A percentile compares a stretch with the other conserved stretches of the same genome.
These are phyloP conservation scores for Ceratocystis huliohia DNA, from an alignment of 2,329 filamentous ascomycete genomes.

Conservation along the genomic window DNA sequence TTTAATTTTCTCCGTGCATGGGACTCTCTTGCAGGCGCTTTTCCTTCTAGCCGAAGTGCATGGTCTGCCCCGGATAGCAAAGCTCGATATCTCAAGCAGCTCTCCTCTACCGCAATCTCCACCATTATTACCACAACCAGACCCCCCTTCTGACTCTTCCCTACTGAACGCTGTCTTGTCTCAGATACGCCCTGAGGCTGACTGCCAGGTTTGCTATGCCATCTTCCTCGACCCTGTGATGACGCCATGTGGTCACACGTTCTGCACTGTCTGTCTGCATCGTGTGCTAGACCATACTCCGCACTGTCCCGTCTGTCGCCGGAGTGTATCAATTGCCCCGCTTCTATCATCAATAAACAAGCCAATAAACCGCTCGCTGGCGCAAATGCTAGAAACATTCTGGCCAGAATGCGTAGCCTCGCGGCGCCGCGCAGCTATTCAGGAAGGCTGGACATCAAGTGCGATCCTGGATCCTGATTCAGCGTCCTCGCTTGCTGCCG, in stretches of 20 bases:
- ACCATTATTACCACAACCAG: too few species aligned
- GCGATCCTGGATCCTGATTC: conserved; percentile 29
- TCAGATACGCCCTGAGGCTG: conserved; percentile 54
- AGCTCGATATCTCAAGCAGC: conserved; percentile 5
- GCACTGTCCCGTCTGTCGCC: conserved; percentile 70
- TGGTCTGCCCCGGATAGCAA: background rate
- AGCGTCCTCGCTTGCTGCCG: conserved; percentile 35
- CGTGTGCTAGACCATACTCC: conserved; percentile 64
- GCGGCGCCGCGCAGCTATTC: conserved; percentile 41
- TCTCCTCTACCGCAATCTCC: background rate
- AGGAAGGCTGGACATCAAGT: conserved; percentile 41
- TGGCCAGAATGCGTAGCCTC: conserved; percentile 53
- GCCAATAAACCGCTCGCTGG: conserved; percentile 50
- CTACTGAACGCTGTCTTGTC: conserved; percentile 46
- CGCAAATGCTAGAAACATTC: conserved; percentile 51
- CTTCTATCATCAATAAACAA: conserved; percentile 31
- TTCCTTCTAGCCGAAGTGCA: conserved; percentile 10
- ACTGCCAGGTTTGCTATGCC: conserved; percentile 80
- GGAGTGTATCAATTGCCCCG: conserved; percentile 42
- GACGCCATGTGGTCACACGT: conserved; percentile 77
- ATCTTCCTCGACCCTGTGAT: conserved; percentile 72
- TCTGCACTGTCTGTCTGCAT: conserved; percentile 68
- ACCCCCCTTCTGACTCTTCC: background rate
- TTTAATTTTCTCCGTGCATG: background rate
- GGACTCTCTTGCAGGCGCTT: conserved; percentile 8